Percentiles rank a stretch among this genome's conserved stretches.
These are phyloP conservation scores for Zymoseptoria tritici DNA, from an alignment of 2,329 filamentous ascomycete species.

Conservation along the genomic window DNA sequence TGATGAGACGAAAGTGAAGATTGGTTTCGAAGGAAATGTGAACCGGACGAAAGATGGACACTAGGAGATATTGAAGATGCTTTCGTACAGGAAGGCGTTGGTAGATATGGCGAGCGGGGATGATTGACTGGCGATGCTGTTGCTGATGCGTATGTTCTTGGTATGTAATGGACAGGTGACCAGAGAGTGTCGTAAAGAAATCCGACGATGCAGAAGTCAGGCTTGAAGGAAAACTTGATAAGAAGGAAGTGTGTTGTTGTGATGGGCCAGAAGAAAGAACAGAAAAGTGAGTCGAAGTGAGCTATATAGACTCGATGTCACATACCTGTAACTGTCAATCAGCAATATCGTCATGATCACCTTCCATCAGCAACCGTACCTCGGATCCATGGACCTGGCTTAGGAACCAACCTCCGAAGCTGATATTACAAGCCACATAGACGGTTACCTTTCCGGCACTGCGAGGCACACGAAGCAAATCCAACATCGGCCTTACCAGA, in stretches of 20 bases:
- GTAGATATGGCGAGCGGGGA: background rate
- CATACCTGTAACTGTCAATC: background rate
- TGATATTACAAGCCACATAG: background rate
- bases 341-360: background rate
- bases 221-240: background rate
- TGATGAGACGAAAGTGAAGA: slow-evolving; percentile 9
- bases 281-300: background rate
- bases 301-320: background rate
- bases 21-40: slow-evolving; percentile 1
- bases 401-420: background rate
- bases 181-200: background rate
- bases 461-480: background rate
- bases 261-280: background rate
- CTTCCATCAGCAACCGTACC: background rate
- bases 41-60: slow-evolving; percentile 4
- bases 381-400: background rate
- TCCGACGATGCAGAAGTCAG: background rate
- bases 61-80: slow-evolving; percentile 9
- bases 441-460: background rate
- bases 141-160: background rate
- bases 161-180: background rate
- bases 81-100: background rate
- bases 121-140: background rate
- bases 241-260: background rate
- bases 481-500: background rate